A percentile compares a stretch with the other conserved stretches of the same genome.
Evolutionary conservation across 345 rosid genomes (phyloP).

Genomic region (Cardamine resedifolia): DNA sequence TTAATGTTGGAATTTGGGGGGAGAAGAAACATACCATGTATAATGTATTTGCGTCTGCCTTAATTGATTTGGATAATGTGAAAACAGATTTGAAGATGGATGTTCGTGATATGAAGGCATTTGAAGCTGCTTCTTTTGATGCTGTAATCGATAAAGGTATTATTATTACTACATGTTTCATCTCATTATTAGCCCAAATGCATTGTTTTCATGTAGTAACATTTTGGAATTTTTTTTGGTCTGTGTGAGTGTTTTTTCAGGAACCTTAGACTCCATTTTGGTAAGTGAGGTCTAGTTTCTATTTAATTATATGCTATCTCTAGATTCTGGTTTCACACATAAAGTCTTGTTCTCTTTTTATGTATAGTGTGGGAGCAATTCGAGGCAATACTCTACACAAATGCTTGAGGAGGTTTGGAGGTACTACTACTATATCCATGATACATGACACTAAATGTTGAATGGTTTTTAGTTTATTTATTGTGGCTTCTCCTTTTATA

Average conservation of each 20-base stretch:
- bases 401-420: constrained; percentile 88
- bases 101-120: constrained; percentile 70
- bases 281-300: constrained; percentile 47
- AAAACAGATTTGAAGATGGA: constrained; percentile 68
- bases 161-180: background rate
- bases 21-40: background rate
- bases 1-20: background rate
- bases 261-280: constrained; percentile 88
- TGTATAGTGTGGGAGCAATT: constrained; percentile 72
- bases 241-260: constrained; percentile 43
- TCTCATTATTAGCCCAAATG: background rate
- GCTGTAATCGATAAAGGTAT: constrained; percentile 84
- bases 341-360: background rate
- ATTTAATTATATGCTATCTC: background rate
- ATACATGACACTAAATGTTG: background rate
- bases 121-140: constrained; percentile 63
- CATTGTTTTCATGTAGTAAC: constrained; percentile 9
- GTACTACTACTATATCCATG: constrained; percentile 36
- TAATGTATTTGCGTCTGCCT: background rate
- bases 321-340: constrained; percentile 8
- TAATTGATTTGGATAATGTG: constrained; percentile 17
- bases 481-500: constrained; percentile 17
- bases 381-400: constrained; percentile 60
- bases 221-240: background rate
- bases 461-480: constrained; percentile 9